Conservation (phyloP, 169 alveolate species). For the Plasmodium chabaudi region DNA sequence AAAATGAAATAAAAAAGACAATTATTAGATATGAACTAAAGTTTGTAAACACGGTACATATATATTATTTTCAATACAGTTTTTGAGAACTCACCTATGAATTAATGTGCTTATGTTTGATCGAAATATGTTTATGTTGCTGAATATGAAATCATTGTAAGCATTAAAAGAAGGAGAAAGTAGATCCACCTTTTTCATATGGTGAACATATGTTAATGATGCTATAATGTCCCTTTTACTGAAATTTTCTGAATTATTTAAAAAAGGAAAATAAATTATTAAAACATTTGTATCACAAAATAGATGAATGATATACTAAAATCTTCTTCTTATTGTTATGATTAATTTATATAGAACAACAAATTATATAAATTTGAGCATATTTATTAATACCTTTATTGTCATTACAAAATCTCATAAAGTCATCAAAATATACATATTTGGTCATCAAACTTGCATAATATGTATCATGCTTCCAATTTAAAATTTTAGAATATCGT, state of each 20-base stretch:
- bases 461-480: constrained; percentile 77
- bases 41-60: neutral
- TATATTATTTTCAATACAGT: constrained; percentile 12
- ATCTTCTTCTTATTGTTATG: constrained; percentile 18
- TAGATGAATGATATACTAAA: constrained; percentile 12
- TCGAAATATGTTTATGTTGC: constrained; percentile 65
- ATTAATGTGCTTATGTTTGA: constrained; percentile 76
- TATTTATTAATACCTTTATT: constrained; percentile 64
- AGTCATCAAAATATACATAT: constrained; percentile 73
- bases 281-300: neutral
- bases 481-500: constrained; percentile 69
- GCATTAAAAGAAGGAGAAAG: constrained; percentile 56
- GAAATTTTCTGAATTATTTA: constrained; percentile 39
- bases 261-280: constrained; percentile 15
- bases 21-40: constrained; percentile 1
- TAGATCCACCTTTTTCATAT: constrained; percentile 74
- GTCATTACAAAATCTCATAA: constrained; percentile 76
- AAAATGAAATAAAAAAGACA: constrained; percentile 30
- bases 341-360: constrained; percentile 10
- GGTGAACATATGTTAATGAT: constrained; percentile 71
- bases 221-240: constrained; percentile 74
- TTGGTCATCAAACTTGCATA: constrained; percentile 77
- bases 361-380: neutral
- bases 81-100: constrained; percentile 44
- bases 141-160: constrained; percentile 70